Percentiles rank a stretch among this genome's conserved stretches.
Conservation (phyloP, 495 filamentous ascomycete species). For the Xylaria curta region DNA sequence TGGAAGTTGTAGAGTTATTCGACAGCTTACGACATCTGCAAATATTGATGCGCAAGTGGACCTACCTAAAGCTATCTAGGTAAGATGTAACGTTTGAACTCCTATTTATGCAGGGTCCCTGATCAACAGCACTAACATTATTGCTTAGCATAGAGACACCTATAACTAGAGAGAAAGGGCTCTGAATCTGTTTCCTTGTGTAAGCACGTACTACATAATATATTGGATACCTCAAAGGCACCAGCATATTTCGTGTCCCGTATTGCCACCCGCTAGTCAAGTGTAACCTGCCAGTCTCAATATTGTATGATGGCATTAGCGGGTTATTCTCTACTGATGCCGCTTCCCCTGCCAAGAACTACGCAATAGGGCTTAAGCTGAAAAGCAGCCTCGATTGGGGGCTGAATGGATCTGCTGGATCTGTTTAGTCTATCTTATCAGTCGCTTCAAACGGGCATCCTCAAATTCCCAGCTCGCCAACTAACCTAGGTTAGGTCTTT, state of each 20-base stretch:
- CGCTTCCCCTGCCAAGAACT: constrained; percentile 15
- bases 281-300: neutral
- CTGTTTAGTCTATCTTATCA: neutral
- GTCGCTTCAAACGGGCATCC: neutral
- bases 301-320: neutral
- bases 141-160: neutral
- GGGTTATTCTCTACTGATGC: neutral
- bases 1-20: neutral
- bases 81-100: neutral
- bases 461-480: neutral
- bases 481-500: neutral
- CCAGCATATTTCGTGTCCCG: neutral
- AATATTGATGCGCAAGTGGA: neutral
- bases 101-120: neutral
- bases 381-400: constrained; percentile 21
- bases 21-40: neutral
- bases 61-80: neutral
- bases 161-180: neutral
- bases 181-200: neutral
- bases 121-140: neutral
- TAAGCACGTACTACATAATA: neutral
- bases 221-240: neutral
- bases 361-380: constrained; percentile 18
- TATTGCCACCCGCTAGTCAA: neutral
- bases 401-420: constrained; percentile 14